These are phyloP conservation scores for Psophocarpus tetragonolobus DNA, from an alignment of 306 rosid genomes.

Conservation along the genomic window DNA sequence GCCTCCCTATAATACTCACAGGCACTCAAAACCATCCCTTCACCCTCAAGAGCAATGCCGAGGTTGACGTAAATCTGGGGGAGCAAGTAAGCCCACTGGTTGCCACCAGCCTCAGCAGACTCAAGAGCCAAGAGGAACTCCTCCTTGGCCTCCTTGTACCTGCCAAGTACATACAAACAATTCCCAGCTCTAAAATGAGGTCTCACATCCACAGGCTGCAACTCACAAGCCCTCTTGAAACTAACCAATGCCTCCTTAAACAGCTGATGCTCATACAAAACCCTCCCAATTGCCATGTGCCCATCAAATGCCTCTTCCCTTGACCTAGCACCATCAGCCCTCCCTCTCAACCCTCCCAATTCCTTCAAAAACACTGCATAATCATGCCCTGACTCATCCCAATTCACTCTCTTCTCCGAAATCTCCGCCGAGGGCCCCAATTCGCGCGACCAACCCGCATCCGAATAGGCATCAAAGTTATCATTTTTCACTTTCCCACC, in stretches of 20 bases:
- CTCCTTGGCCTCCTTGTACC: constrained; percentile 78
- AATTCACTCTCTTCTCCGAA: constrained; percentile 75
- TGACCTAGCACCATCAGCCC: constrained; percentile 87
- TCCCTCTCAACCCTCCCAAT: constrained; percentile 71
- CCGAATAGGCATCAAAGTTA: constrained; percentile 80
- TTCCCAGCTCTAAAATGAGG: constrained; percentile 97
- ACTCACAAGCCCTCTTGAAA: constrained; percentile 90
- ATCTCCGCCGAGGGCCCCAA: constrained; percentile 85
- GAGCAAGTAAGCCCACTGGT: constrained; percentile 95
- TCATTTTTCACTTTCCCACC: constrained; percentile 85
- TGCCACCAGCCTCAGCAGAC: constrained; percentile 93
- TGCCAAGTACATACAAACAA: constrained; percentile 76
- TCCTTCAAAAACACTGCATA: constrained; percentile 75
- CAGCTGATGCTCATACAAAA: constrained; percentile 85
- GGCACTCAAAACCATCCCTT: constrained; percentile 99
- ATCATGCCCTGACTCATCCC: constrained; percentile 95
- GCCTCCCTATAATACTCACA: constrained; percentile 99
- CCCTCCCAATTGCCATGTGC: constrained; percentile 97
- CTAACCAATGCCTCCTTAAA: constrained; percentile 87
- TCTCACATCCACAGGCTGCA: constrained; percentile 95
- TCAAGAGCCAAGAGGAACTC: constrained; percentile 90
- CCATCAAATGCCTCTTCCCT: constrained; percentile 98
- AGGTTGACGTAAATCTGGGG: constrained; percentile 96
- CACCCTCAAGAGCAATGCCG: constrained; percentile 95
- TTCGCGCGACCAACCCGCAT: constrained; percentile 97